These are phyloP conservation scores for Pythium plurisporium DNA, from an alignment of 352 stramenopile genomes.

Conservation along the genomic window DNA sequence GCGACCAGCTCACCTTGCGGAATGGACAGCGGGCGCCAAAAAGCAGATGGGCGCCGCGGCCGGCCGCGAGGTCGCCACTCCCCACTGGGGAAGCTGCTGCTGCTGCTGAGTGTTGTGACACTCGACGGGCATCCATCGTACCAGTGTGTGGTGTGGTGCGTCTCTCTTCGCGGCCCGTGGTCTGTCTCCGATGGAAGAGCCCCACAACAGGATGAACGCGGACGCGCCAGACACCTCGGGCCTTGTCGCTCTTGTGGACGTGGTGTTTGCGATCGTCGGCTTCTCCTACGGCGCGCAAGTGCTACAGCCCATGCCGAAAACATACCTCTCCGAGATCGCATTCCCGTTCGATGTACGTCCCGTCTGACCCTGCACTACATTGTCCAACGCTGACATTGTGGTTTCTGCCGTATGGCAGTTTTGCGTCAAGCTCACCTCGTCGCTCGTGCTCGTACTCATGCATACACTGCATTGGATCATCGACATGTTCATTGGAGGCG, in stretches of 20 bases:
- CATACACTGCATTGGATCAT: slow-evolving; percentile 45
- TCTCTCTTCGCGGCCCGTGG: too few species aligned
- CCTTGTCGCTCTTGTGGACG: slow-evolving; percentile 15
- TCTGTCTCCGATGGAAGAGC: neutral
- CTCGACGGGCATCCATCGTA: neutral
- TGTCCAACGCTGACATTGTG: too few species aligned
- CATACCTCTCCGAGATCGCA: slow-evolving; percentile 72
- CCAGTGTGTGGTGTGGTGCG: too few species aligned
- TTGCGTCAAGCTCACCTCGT: slow-evolving; percentile 54
- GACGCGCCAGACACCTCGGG: neutral
- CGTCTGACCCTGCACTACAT: too few species aligned
- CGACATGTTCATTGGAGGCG: slow-evolving; percentile 35
- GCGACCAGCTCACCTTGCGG: neutral
- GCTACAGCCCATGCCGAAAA: slow-evolving; percentile 55
- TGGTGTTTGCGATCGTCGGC: slow-evolving; percentile 50
- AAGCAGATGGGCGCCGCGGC: slow-evolving; percentile 8
- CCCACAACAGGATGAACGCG: neutral
- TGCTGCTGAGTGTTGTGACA: too few species aligned
- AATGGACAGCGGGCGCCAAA: neutral
- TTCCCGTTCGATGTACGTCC: slow-evolving; percentile 61
- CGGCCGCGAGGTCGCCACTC: too few species aligned
- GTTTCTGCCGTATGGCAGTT: slow-evolving; percentile 43
- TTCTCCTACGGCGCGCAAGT: slow-evolving; percentile 46
- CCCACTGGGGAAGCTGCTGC: too few species aligned
- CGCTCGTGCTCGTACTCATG: slow-evolving; percentile 38